phyloP scores from a whole-genome alignment of 495 filamentous ascomycete genomes.

The Penicillium lagena region DNA sequence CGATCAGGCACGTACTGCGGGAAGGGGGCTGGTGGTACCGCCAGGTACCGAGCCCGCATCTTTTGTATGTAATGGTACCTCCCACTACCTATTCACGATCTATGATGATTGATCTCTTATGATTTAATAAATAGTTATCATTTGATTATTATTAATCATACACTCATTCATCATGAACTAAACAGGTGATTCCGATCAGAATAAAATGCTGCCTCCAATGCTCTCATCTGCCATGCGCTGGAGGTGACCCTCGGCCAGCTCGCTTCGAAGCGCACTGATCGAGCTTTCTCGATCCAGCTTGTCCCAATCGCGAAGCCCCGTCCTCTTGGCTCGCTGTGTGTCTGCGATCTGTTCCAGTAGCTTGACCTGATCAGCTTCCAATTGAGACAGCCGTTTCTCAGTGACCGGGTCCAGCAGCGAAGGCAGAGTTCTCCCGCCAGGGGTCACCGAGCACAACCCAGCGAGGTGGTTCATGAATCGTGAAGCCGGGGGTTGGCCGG shows the following conservation, averaged over 20 bases:
- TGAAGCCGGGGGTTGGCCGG: constrained; percentile 44
- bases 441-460: constrained; percentile 42
- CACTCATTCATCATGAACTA: no score
- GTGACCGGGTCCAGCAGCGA: constrained; percentile 29
- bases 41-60: no score
- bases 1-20: constrained; percentile 16
- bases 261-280: constrained; percentile 51
- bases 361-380: constrained; percentile 50
- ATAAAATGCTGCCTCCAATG: constrained; percentile 34
- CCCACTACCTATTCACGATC: no score
- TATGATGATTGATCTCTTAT: no score
- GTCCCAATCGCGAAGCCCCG: constrained; percentile 53
- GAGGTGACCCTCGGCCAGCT: constrained; percentile 56
- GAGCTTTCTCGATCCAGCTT: constrained; percentile 51
- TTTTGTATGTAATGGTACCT: no score
- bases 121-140: no score
- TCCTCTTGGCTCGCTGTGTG: constrained; percentile 46
- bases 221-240: constrained; percentile 51
- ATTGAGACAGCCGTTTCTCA: constrained; percentile 42
- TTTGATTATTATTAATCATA: no score
- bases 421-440: constrained; percentile 42
- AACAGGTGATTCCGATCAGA: constrained; percentile 16
- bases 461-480: constrained; percentile 47
- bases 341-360: constrained; percentile 49
- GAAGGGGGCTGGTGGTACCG: no score